Percentiles rank a stretch among this genome's conserved stretches.
These are phyloP conservation scores for Schwanniomyces etchellsii DNA, from an alignment of 1,139 yeast genomes.

Conservation along the genomic window DNA sequence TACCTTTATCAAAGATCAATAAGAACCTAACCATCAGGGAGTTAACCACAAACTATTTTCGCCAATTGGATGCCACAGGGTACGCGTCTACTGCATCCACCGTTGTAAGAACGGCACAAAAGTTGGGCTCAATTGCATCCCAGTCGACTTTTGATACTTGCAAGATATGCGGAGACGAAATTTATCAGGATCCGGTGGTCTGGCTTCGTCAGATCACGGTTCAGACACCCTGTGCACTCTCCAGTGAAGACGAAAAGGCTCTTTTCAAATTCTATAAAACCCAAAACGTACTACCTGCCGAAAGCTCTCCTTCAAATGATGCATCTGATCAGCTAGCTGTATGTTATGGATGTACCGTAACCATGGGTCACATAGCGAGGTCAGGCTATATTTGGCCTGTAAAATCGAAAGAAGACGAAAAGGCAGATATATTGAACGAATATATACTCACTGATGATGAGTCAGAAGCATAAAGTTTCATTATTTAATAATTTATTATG, in stretches of 20 bases:
- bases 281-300: conserved; percentile 6
- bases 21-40: conserved; percentile 79
- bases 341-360: conserved; percentile 78
- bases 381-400: conserved; percentile 51
- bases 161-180: conserved; percentile 44
- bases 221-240: conserved; percentile 47
- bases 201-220: conserved; percentile 80
- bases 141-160: conserved; percentile 26
- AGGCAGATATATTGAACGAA: conserved; percentile 8
- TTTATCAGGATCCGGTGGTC: conserved; percentile 51
- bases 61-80: conserved; percentile 62
- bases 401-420: conserved; percentile 8
- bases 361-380: conserved; percentile 41
- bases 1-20: conserved; percentile 31
- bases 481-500: no score
- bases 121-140: conserved; percentile 54
- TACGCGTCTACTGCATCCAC: conserved; percentile 93
- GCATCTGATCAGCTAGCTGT: conserved; percentile 20
- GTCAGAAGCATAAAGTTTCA: not conserved
- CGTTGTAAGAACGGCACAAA: conserved; percentile 84
- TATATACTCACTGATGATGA: conserved; percentile 8
- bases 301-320: not conserved
- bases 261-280: conserved; percentile 22
- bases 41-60: conserved; percentile 69
- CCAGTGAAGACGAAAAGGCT: conserved; percentile 41